Percentiles rank a stretch among this genome's conserved stretches.
These are phyloP conservation scores for Diaporthe ilicicola DNA, from an alignment of 2,329 filamentous ascomycete genomes.

Conservation along the genomic window DNA sequence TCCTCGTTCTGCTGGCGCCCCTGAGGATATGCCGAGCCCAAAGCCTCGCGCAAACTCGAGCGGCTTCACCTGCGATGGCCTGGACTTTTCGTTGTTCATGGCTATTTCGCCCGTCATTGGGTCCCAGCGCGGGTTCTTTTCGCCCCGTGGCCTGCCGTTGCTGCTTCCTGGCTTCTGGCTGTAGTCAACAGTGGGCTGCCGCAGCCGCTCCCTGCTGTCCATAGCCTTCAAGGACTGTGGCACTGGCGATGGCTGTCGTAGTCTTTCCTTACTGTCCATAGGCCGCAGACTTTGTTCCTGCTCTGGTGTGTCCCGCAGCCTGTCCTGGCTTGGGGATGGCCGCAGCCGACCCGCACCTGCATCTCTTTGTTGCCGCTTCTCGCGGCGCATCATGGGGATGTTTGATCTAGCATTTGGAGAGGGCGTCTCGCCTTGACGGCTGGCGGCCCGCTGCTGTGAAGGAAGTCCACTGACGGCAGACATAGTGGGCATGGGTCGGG, in stretches of 20 bases:
- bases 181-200: slow-evolving; percentile 36
- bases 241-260: slow-evolving; percentile 23
- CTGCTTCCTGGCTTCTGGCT: slow-evolving; percentile 22
- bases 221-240: slow-evolving; percentile 19
- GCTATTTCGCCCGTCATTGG: slow-evolving; percentile 73
- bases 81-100: slow-evolving; percentile 59
- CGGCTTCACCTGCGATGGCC: slow-evolving; percentile 64
- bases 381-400: slow-evolving; percentile 62
- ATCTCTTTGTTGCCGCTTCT: slow-evolving; percentile 56
- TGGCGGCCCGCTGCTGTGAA: slow-evolving; percentile 31
- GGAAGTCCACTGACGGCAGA: slow-evolving; percentile 40
- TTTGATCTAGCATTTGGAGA: slow-evolving; percentile 47
- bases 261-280: slow-evolving; percentile 14
- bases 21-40: slow-evolving; percentile 38
- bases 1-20: slow-evolving; percentile 31
- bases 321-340: slow-evolving; percentile 21
- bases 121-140: slow-evolving; percentile 65
- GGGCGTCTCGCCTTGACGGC: slow-evolving; percentile 29
- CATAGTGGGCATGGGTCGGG: slow-evolving; percentile 42
- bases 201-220: slow-evolving; percentile 28
- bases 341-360: slow-evolving; percentile 28
- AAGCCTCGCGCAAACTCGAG: slow-evolving; percentile 55
- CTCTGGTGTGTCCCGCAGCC: neutral
- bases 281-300: slow-evolving; percentile 5
- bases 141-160: slow-evolving; percentile 32